Evolutionary conservation across 2,329 filamentous ascomycete species (phyloP), one percentile per base, ranked within the genome.

Genomic region (Penicillium italicum): DNA sequence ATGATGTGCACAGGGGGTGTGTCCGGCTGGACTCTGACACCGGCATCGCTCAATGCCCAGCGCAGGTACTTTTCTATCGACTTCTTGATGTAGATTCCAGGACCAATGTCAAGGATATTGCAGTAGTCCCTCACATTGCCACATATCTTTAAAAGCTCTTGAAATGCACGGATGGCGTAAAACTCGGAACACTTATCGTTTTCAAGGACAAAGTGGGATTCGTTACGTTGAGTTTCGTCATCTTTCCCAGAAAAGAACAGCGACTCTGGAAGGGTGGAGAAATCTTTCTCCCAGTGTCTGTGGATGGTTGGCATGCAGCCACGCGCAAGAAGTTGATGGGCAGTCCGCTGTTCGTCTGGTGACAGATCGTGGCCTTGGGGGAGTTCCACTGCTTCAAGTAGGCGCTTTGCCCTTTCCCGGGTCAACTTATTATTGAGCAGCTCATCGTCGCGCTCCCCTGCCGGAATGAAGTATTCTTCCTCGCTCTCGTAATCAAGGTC

Each of bases 271-370:
- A 85, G 65, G 16, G 78, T 82, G 9, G 71, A 69, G 58, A 84
- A 84, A 59, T 85, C 82, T 47, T 76, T 67, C 42, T 74, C 71
- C 81, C 82, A 85, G 57, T 72, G 72, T 12, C 69, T 66, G 1
- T 81, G 80, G 12, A 85, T 65, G 1, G 85, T 67, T 10, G 83
- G 79, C 68, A 85, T 82, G 50, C 78, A 79, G 16, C 83, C 82
- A 40, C 82, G 80, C 80, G 77, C 6, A 76, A 76, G 30, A 85
- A 75, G 55, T 79, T 79, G 55, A 79, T 77, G 60, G 80, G 80
- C 2, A 85, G 33, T 77, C 76, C 38, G 44, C 79, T 76, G 47
- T 52, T 84, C 80, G 50, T 80, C 78, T 26, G 78, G 72, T 4
- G 76, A 79, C 80, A 85, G 42, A 78, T 76, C 26, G 7, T 58